A percentile compares a stretch with the other conserved stretches of the same genome.
These are phyloP conservation scores for Rosa rugosa DNA, from an alignment of 306 rosid genomes.

Conservation along the genomic window DNA sequence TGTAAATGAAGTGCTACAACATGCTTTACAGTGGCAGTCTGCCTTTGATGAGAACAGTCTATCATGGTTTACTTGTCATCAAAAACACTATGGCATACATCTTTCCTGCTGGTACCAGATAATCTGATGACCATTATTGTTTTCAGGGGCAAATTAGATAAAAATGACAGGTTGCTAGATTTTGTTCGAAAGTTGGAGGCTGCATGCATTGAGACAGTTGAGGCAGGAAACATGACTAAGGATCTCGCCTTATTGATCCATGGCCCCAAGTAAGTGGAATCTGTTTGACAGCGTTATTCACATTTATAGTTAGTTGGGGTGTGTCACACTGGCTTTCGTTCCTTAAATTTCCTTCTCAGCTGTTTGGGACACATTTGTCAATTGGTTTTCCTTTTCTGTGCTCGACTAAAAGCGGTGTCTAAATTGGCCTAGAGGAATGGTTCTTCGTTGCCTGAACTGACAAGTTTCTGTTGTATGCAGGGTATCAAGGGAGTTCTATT, in stretches of 20 bases:
- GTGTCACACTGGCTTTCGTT: background rate
- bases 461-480: conserved; percentile 40
- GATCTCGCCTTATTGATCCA: conserved; percentile 91
- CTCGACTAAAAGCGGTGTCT: background rate
- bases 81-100: background rate
- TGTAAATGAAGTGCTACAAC: background rate
- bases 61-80: background rate
- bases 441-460: conserved; percentile 1
- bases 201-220: conserved; percentile 89
- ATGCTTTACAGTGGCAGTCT: background rate
- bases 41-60: background rate
- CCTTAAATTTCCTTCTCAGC: background rate
- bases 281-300: background rate
- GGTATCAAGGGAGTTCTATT: conserved; percentile 74
- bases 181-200: conserved; percentile 84
- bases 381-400: background rate
- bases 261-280: conserved; percentile 72
- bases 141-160: conserved; percentile 79
- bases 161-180: conserved; percentile 62
- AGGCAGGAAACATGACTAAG: conserved; percentile 91
- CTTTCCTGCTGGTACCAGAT: conserved; percentile 7
- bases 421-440: background rate
- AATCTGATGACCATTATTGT: background rate
- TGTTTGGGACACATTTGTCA: background rate
- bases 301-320: background rate